Conservation (phyloP, 768 basidiomycete species). For the Suillus weaverae region DNA sequence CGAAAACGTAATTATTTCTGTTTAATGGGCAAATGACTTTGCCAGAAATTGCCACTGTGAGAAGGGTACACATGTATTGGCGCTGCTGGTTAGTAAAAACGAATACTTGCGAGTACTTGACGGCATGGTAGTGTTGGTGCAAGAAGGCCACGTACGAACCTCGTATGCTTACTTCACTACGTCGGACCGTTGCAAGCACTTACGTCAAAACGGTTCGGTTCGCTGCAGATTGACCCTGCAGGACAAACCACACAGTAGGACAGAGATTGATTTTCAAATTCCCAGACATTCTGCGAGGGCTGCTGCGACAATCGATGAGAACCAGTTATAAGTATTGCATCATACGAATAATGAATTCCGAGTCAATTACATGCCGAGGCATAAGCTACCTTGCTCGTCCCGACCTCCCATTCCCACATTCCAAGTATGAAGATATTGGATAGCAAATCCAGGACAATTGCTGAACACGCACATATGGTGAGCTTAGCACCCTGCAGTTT, state of each 20-base stretch:
- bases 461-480: not conserved
- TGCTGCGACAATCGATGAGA: not conserved
- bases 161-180: no score
- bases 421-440: not conserved
- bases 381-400: not conserved
- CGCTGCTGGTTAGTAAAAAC: no score
- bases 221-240: not conserved
- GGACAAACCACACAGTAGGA: no score
- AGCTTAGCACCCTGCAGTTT: not conserved
- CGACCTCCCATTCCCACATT: not conserved
- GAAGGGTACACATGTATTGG: no score
- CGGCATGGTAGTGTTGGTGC: no score
- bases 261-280: not conserved
- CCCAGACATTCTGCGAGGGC: not conserved
- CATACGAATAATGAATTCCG: not conserved
- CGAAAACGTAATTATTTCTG: not conserved
- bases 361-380: not conserved
- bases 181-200: not conserved
- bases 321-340: not conserved
- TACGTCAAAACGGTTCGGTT: not conserved
- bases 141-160: no score
- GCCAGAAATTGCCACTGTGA: no score
- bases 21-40: no score
- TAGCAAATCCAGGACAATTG: no score
- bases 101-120: no score